Base-by-base conservation (phyloP, 2,329 filamentous ascomycete genomes). In the Cytospora piceae region DNA sequence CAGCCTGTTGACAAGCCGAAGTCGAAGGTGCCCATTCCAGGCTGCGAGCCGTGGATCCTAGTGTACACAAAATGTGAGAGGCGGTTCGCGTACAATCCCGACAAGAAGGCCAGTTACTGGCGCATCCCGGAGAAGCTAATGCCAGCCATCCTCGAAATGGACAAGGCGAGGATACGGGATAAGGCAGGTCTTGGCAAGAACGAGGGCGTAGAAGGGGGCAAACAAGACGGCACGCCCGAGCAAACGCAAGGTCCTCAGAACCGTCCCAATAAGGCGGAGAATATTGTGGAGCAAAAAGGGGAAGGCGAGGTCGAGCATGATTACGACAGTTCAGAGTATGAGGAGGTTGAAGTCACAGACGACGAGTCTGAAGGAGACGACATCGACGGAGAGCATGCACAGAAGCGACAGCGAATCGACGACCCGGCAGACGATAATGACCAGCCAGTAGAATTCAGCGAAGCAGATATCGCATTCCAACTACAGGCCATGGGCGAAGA, bases 401-500 rank as follows among this genome's bases (percentile, higher is more conserved):
- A 80, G 42, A 86, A 85, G 68, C 80, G 82, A 52, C 83, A 81
- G 68, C 80, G 77, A 67, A 81, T 78, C 17, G 79, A 80, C 58
- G 79, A 82, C 12, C 72, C 69, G 17, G 66, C 70, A 12, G 78
- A 78, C 11, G 72, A 79, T 15, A 78, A 83, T 15, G 65, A 67
- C 1, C 78, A 76, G 0, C 83, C 85, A 0, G 79, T 95, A 9
- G 94, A 97, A 72, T 96, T 97, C 72, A 92, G 91, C 64, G 95
- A 98, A 76, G 94, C 94, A 61, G 95, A 99, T 73, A 96, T 99
- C 71, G 94, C 92, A 42, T 94, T 90, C 74, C 95, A 99, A 74
- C 82, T 99, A 15, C 91, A 92, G 61, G 89, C 91, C 31, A 96
- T 97, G 92, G 93, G 91, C 62, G 85, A 91, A 70, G 89, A 92